Base-by-base conservation (phyloP, 163 green algal species). In the Prototheca stagnorum region DNA sequence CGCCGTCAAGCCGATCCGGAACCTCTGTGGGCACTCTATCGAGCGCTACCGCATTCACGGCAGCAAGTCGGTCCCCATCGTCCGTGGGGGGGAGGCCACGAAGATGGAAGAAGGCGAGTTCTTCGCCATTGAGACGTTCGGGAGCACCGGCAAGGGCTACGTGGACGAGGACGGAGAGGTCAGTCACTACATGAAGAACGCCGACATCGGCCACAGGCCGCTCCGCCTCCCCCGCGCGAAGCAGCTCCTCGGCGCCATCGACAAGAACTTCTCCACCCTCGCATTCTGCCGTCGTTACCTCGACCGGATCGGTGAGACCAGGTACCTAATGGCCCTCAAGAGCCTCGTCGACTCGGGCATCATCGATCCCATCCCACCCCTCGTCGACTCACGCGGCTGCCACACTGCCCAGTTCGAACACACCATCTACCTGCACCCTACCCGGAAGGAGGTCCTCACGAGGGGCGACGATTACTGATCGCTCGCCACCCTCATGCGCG, bases 111-210 rank as follows among this genome's bases (percentile, higher is more conserved):
- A 99, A 64, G 90, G 89, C 6, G 90, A 97, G 73, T 95, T 95
- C 63, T 99, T 84, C 55, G 90, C 90, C 45, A 96, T 99, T 47
- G 90, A 99, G 66, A 99, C 90, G 0, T 99, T 99, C 64, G 88
- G 89, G 22, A 86, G 66, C 54, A 95, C 81, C 15, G 85, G 75
- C 47, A 79, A 76, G 55, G 84, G 84, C 9, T 92, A 85, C 39
- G 86, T 96, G 51, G 63, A 72, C 19, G 87, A 95, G 59, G 91
- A 97, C 71, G 68, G 95, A 41, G 91, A 99, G 73, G 92, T 81
- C 70, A 83, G 58, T 53, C 91, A 99, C 71, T 99, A 99, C 80
- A 94, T 95, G 85, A 97, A 96, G 75, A 92, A 95, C 64, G 95
- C 92, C 63, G 78, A 95, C 44, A 81, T 83, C 15, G 80, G 79